Percentiles rank a stretch among this genome's conserved stretches.
Conservation (phyloP, 306 rosid genomes). For the Trifolium dubium region DNA sequence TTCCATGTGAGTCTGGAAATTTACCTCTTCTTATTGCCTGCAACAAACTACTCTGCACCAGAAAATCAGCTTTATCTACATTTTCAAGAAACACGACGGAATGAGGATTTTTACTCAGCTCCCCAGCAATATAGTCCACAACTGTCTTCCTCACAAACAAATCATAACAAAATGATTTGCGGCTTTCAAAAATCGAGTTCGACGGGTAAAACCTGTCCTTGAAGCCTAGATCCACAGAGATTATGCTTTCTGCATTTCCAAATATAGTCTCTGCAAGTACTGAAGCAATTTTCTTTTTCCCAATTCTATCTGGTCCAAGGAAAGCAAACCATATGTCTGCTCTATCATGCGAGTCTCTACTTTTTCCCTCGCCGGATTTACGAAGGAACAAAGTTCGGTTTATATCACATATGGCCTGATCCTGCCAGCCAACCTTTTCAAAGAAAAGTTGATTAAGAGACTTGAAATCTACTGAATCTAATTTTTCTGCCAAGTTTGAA, state of each 20-base stretch:
- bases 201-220: conserved; percentile 46
- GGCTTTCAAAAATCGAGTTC: conserved; percentile 58
- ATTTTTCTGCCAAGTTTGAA: conserved; percentile 47
- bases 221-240: conserved; percentile 64
- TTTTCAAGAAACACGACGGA: conserved; percentile 75
- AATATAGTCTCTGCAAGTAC: conserved; percentile 69
- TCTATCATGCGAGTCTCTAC: conserved; percentile 51
- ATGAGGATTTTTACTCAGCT: conserved; percentile 71
- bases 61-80: conserved; percentile 74
- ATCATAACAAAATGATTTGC: conserved; percentile 51
- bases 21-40: conserved; percentile 75
- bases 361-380: conserved; percentile 59
- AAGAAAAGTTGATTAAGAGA: conserved; percentile 58
- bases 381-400: conserved; percentile 54
- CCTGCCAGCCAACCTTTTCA: conserved; percentile 80
- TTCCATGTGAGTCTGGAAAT: conserved; percentile 77
- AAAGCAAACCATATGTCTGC: conserved; percentile 80
- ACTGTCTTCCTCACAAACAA: conserved; percentile 67
- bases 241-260: conserved; percentile 64
- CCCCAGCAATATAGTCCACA: conserved; percentile 72
- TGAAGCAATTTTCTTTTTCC: conserved; percentile 73
- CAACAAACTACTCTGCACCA: conserved; percentile 68
- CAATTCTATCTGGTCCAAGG: conserved; percentile 80
- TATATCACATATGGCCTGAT: conserved; percentile 66
- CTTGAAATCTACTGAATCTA: conserved; percentile 67